A percentile compares a stretch with the other conserved stretches of the same genome.
Conservation (phyloP, 768 basidiomycete genomes). For the Collybia nuda region DNA sequence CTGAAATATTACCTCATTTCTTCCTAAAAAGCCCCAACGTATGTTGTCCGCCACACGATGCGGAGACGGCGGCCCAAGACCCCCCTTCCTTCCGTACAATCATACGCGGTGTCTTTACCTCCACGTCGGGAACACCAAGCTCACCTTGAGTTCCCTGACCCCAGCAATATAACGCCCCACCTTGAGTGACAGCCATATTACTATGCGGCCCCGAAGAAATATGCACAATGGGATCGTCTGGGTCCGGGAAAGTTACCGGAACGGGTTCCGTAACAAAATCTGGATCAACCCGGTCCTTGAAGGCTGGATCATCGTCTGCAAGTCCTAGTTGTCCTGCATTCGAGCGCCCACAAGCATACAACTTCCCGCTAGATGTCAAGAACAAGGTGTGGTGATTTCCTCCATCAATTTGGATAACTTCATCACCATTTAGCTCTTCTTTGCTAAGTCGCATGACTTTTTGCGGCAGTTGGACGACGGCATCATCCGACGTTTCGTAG, state of each 20-base stretch:
- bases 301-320: constrained; percentile 65
- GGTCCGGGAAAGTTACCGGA: constrained; percentile 62
- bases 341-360: constrained; percentile 84
- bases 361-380: constrained; percentile 77
- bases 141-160: constrained; percentile 80
- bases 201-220: constrained; percentile 72
- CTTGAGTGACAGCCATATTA: constrained; percentile 66
- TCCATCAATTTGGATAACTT: constrained; percentile 71
- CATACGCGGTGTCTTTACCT: constrained; percentile 59
- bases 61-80: constrained; percentile 61
- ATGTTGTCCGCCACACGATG: constrained; percentile 80
- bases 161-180: constrained; percentile 74
- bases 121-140: constrained; percentile 61
- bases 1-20: constrained; percentile 29
- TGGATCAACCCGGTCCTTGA: constrained; percentile 49
- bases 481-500: constrained; percentile 40
- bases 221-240: constrained; percentile 61
- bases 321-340: constrained; percentile 86
- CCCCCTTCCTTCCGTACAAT: constrained; percentile 76
- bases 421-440: constrained; percentile 56
- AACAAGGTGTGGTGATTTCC: constrained; percentile 93
- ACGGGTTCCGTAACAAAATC: constrained; percentile 70
- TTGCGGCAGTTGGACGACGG: constrained; percentile 60
- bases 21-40: constrained; percentile 71
- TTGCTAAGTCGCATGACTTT: constrained; percentile 66